Base-by-base conservation (phyloP, 2,329 filamentous ascomycete genomes). In the Penicillium corylophilum region DNA sequence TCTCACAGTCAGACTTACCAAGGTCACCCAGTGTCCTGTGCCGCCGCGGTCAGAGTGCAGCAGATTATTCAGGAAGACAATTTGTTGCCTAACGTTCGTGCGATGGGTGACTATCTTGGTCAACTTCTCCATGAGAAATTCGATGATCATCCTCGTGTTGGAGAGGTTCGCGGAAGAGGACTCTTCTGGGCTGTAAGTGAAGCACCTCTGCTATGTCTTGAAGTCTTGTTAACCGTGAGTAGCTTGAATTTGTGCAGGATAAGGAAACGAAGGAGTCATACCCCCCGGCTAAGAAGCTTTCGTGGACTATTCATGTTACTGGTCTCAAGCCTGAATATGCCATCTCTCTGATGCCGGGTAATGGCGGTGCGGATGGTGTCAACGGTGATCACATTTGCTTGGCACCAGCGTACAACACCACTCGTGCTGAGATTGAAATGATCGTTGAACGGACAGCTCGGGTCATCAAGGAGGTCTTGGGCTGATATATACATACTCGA, bases 1-100 rank as follows among this genome's bases (percentile, higher is more conserved):
- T 69, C 70, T 23, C 81, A 83, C 59, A 81, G 80, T 0, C 80
- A 84, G 45, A 84, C 81, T 1, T 84, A 82, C 52, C 80, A 83
- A 61, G 78, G 77, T 5, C 78, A 80, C 54, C 76, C 81, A 0
- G 61, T 81, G 3, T 76, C 74, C 4, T 82, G 80, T 57, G 75
- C 77, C 5, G 77, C 75, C 2, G 81, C 76, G 1, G 67, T 77
- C 4, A 77, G 76, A 26, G 79, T 82, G 8, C 78, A 82, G 55
- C 68, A 68, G 31, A 79, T 82, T 48, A 72, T 84, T n/a, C 59
- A 68, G 12, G 71, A 81, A 8, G 75, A 81, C 3, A 68, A 74
- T 3, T 65, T 83, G 2, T 62, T 84, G 1, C 66, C 71, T 18
- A 82, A 71, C 45, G 67, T 70, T 15, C 60, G 61, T 3, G 55